Percentiles rank a stretch among this genome's conserved stretches.
phyloP scores from a whole-genome alignment of 495 filamentous ascomycete species.

The Annulohypoxylon moriforme region DNA sequence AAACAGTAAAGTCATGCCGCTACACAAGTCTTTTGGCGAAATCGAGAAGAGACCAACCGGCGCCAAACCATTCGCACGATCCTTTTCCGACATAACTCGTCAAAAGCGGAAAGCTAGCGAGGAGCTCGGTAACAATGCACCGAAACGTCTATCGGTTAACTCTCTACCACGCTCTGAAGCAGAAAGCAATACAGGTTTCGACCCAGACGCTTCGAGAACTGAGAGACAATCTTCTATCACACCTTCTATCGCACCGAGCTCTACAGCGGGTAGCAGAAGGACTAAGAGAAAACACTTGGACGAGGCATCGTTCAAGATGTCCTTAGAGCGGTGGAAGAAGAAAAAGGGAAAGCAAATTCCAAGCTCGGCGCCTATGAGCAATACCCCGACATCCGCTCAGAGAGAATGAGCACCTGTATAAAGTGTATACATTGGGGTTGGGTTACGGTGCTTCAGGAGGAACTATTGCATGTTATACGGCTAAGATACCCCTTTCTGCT shows the following conservation, averaged over 20 bases:
- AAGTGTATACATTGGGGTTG: neutral
- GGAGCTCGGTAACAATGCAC: constrained; percentile 14
- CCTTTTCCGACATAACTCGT: constrained; percentile 29
- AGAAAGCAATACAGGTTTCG: constrained; percentile 4
- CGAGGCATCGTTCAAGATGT: constrained; percentile 29
- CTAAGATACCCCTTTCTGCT: constrained; percentile 25
- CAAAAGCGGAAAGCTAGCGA: constrained; percentile 39
- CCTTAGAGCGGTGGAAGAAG: constrained; percentile 30
- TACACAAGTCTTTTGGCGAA: constrained; percentile 28
- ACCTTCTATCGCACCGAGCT: constrained; percentile 18
- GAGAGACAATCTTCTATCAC: constrained; percentile 8
- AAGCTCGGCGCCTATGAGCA: constrained; percentile 34
- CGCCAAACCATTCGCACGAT: constrained; percentile 18
- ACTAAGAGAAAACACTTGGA: neutral
- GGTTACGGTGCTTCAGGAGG: neutral
- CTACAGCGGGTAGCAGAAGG: neutral
- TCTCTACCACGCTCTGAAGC: constrained; percentile 25
- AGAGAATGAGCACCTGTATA: constrained; percentile 18
- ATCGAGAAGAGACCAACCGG: constrained; percentile 24
- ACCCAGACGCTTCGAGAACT: constrained; percentile 8
- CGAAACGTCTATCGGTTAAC: constrained; percentile 37
- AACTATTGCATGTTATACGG: constrained; percentile 1
- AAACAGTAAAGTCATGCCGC: neutral
- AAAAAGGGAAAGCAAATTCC: constrained; percentile 30
- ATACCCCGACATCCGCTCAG: constrained; percentile 41